A percentile compares a stretch with the other conserved stretches of the same genome.
phyloP scores from a whole-genome alignment of 1,139 yeast species.

The Candida dubliniensis region DNA sequence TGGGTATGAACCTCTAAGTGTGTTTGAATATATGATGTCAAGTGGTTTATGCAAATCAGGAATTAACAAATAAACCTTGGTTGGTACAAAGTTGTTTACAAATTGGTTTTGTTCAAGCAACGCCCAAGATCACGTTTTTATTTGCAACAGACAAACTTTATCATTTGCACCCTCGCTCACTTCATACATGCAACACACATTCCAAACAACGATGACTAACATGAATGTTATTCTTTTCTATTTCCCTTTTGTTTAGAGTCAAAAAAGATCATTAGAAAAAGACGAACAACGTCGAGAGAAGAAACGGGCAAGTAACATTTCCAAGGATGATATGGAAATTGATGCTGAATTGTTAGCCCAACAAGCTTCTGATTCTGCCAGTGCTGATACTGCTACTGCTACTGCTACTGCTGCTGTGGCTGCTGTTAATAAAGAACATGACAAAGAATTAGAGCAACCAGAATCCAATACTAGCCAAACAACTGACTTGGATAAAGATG shows the following conservation, averaged over 20 bases:
- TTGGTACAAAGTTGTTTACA: too few species aligned
- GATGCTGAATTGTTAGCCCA: constrained; percentile 52
- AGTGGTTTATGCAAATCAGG: not conserved
- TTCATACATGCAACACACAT: not conserved
- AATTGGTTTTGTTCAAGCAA: too few species aligned
- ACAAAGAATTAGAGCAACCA: constrained; percentile 23
- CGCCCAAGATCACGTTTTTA: not conserved
- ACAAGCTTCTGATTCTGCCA: constrained; percentile 34
- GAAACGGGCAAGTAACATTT: constrained; percentile 20
- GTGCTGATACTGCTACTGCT: constrained; percentile 17
- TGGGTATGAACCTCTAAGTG: too few species aligned
- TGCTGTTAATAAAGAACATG: constrained; percentile 15
- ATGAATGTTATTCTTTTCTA: not conserved
- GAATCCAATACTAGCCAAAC: constrained; percentile 28
- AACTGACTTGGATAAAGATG: constrained; percentile 19
- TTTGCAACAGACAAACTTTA: not conserved
- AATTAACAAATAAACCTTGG: too few species aligned
- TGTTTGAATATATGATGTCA: not conserved
- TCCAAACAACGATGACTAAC: not conserved
- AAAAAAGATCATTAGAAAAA: constrained; percentile 31
- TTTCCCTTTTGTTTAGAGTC: not conserved
- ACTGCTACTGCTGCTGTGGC: constrained; percentile 15
- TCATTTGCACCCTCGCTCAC: not conserved
- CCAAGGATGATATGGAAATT: constrained; percentile 40
- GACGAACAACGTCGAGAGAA: constrained; percentile 21